A percentile compares a stretch with the other conserved stretches of the same genome.
Evolutionary conservation across 228 moss, liverwort and hornwort genomes (phyloP).

Genomic region (Sphagnum fallax): DNA sequence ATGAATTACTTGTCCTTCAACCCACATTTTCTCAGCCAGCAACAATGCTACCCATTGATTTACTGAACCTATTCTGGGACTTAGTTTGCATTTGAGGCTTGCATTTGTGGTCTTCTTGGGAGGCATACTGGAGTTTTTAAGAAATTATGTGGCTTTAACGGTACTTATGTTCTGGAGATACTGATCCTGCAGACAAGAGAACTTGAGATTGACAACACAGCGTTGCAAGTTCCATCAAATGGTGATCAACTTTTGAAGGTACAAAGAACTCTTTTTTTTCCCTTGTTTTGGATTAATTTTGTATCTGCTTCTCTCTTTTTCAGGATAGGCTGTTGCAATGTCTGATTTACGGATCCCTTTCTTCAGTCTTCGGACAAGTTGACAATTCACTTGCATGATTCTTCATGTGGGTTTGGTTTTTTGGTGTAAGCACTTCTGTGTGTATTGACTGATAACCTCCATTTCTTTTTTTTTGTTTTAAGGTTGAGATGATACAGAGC

Average conservation of each 20-base stretch:
- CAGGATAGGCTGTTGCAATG: background rate
- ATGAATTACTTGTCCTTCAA: background rate
- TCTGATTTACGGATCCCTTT: background rate
- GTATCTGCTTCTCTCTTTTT: background rate
- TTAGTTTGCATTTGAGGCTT: no score
- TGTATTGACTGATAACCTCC: background rate
- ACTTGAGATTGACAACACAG: slow-evolving; percentile 29
- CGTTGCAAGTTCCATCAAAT: slow-evolving; percentile 29
- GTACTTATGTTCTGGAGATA: background rate
- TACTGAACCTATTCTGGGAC: no score
- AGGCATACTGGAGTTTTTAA: background rate
- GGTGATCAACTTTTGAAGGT: slow-evolving; percentile 32
- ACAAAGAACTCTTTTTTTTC: background rate
- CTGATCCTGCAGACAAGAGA: slow-evolving; percentile 26
- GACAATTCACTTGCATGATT: background rate
- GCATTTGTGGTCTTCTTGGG: no score
- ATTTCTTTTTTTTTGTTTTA: background rate
- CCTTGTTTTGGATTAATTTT: background rate
- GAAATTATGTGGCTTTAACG: background rate
- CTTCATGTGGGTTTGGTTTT: background rate
- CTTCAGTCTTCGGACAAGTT: background rate
- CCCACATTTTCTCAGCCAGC: background rate
- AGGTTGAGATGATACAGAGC: slow-evolving; percentile 45
- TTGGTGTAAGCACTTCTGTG: background rate
- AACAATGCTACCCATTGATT: background rate